These are phyloP conservation scores for Crepidotus variabilis DNA, from an alignment of 768 basidiomycete genomes.

Conservation along the genomic window DNA sequence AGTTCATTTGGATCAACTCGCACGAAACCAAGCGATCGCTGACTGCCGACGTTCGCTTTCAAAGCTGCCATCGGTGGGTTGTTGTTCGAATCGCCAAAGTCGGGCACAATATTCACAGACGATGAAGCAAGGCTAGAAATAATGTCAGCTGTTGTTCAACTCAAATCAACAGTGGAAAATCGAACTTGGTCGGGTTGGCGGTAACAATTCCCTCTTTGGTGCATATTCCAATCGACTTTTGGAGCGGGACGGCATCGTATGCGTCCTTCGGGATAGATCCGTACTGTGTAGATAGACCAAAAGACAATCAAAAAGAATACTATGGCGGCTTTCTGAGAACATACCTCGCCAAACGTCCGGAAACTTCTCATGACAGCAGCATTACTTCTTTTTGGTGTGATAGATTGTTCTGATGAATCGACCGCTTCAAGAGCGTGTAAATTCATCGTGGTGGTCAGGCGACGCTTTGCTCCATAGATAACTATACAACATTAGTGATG, in stretches of 20 bases:
- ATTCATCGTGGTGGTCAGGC: slow-evolving; percentile 49
- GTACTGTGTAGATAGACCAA: slow-evolving; percentile 38
- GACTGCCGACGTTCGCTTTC: slow-evolving; percentile 52
- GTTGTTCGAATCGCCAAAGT: slow-evolving; percentile 40
- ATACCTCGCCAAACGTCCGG: slow-evolving; percentile 63
- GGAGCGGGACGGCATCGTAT: slow-evolving; percentile 53
- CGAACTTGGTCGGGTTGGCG: slow-evolving; percentile 66
- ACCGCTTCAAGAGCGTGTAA: slow-evolving; percentile 61
- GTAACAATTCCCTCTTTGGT: slow-evolving; percentile 64
- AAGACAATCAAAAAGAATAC: not conserved
- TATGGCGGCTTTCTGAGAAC: slow-evolving; percentile 11
- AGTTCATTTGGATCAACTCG: slow-evolving; percentile 52
- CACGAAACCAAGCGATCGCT: slow-evolving; percentile 67
- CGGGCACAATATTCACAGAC: slow-evolving; percentile 51
- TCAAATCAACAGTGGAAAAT: slow-evolving; percentile 4
- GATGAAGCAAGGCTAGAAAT: slow-evolving; percentile 36
- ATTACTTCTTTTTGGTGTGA: slow-evolving; percentile 31
- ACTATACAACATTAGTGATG: slow-evolving; percentile 36
- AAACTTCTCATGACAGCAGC: slow-evolving; percentile 39
- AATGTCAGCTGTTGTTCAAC: not conserved
- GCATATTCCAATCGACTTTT: slow-evolving; percentile 62
- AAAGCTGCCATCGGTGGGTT: slow-evolving; percentile 44
- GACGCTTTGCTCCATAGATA: slow-evolving; percentile 61
- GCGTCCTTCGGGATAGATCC: slow-evolving; percentile 73
- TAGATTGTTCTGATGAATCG: slow-evolving; percentile 31